Base-by-base conservation (phyloP, 2,329 filamentous ascomycete genomes). In the Clarireedia homoeocarpa region DNA sequence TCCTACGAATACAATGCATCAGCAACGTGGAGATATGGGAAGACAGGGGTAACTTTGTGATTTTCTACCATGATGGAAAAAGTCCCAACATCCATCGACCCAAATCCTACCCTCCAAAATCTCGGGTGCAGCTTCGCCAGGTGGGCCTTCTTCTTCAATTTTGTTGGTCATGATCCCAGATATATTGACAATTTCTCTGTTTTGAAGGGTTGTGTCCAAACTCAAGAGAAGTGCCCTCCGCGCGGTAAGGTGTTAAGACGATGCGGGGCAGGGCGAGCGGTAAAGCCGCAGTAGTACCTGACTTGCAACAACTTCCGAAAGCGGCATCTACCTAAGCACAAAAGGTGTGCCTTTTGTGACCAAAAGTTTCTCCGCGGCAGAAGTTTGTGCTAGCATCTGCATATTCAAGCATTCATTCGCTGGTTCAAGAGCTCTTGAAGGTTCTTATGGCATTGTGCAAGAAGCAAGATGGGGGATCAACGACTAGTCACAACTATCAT, bases 51-150 rank as follows among this genome's bases (percentile, higher is more conserved):
- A 34, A 40, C 26, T 27, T 23, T 34, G 15, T 20, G 10, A 26
- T 38, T n/a, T 56, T 26, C 75, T 72, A 90, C 89, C 94, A 71
- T 97, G 94, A 72, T 99, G 94, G 74, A 91, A 95, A 74, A 99
- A 99, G 76, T 99, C 94, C 75, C 96, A 99, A 78, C 94, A 99
- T 61, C 94, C 94, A 71, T 99, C 94, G 26, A 99, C 88, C 95
- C 95, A 99, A 67, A 99, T 89, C 63, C 92, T 85, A 66, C 88
- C 84, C 56, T 86, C 78, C 6, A 69, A 59, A 17, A 71, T 62
- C 53, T 66, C 65, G n/a, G 65, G 59, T 6, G 67, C 66, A 23
- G 66, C 57, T 6, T 67, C 62, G 5, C 67, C 67, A 44, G 60
- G 58, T 17, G 68, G 68, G 10, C 51, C 57, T 6, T 59, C 61